Evolutionary conservation across 306 rosid genomes (phyloP).

Genomic region (Acacia acuminata): DNA sequence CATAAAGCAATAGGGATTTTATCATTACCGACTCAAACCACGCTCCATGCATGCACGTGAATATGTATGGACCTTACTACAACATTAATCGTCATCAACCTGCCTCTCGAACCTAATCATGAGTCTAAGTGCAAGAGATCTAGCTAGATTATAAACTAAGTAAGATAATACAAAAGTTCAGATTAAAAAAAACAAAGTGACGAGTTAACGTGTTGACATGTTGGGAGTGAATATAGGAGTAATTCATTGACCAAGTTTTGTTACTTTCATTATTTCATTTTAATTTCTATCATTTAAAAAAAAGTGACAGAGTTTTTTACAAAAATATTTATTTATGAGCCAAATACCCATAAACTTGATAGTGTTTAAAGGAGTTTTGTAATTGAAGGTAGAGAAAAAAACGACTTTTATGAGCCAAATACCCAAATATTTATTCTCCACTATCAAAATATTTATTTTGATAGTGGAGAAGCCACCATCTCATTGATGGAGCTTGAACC

Average conservation of each 20-base stretch:
- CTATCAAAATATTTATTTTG: too few species aligned
- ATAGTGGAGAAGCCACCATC: too few species aligned
- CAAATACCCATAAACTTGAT: too few species aligned
- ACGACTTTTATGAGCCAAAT: not conserved
- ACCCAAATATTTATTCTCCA: too few species aligned
- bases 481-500: too few species aligned
- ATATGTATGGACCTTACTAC: not conserved
- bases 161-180: constrained; percentile 20
- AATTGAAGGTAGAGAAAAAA: too few species aligned
- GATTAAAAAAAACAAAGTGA: constrained; percentile 23
- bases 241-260: not conserved
- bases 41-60: not conserved
- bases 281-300: not conserved
- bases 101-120: constrained; percentile 21
- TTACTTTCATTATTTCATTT: not conserved
- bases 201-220: constrained; percentile 35
- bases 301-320: not conserved
- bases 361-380: not conserved
- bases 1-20: not conserved
- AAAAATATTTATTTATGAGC: not conserved
- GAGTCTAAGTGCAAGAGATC: constrained; percentile 25
- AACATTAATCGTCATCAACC: not conserved
- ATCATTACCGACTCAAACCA: not conserved
- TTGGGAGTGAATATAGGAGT: too few species aligned
- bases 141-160: constrained; percentile 7